phyloP scores from a whole-genome alignment of 2,329 filamentous ascomycete genomes.

The Trichoderma koningii region DNA sequence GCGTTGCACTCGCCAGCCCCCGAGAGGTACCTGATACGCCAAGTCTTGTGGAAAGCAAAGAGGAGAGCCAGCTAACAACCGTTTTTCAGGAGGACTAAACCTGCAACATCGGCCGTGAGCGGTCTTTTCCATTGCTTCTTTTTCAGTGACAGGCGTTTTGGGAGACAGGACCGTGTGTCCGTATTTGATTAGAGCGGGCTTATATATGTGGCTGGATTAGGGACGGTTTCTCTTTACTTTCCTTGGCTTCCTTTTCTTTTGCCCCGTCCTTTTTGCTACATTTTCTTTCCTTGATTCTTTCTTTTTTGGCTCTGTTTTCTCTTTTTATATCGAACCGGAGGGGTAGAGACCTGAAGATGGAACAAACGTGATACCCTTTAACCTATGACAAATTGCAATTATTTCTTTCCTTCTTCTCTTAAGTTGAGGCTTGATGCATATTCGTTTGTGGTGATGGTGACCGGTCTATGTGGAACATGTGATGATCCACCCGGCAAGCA shows the following conservation, averaged over 20 bases:
- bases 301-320: not conserved
- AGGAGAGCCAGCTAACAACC: conserved; percentile 28
- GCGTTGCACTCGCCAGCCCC: conserved; percentile 66
- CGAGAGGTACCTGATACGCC: conserved; percentile 47
- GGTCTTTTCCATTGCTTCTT: conserved; percentile 1
- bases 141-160: conserved; percentile 20
- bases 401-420: not conserved
- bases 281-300: not conserved
- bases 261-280: not conserved
- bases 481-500: no score
- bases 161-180: not conserved
- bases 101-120: not conserved
- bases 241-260: not conserved
- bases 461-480: no score
- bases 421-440: no score
- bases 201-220: conserved; percentile 16
- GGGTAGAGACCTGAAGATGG: conserved; percentile 29
- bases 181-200: conserved; percentile 17
- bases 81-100: conserved; percentile 29
- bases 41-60: conserved; percentile 38
- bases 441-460: no score
- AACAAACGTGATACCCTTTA: conserved; percentile 38
- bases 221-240: not conserved
- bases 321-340: not conserved
- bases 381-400: conserved; percentile 24